Evolutionary conservation across 1,139 yeast genomes (phyloP).

Genomic region (Eremothecium sinecaudum): DNA sequence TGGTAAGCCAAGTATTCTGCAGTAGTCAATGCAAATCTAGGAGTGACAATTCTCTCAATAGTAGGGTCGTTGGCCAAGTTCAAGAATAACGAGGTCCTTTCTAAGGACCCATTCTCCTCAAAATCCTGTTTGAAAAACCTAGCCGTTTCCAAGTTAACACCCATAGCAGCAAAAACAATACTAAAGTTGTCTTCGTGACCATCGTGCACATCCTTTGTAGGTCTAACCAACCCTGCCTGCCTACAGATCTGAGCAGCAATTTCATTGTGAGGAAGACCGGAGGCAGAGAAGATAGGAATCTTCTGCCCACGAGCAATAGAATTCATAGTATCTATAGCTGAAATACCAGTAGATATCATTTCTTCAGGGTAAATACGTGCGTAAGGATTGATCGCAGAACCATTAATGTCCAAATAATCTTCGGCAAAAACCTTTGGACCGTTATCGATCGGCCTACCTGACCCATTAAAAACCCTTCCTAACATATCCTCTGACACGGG

Average conservation of each 20-base stretch:
- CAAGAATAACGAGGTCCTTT: conserved; percentile 91
- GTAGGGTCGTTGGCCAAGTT: conserved; percentile 99
- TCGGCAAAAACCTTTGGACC: conserved; percentile 98
- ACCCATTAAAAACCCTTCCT: conserved; percentile 97
- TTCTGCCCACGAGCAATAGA: conserved; percentile 99
- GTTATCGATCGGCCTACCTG: conserved; percentile 96
- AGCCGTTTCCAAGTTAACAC: conserved; percentile 86
- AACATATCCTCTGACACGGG: conserved; percentile 95
- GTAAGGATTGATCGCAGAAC: conserved; percentile 95
- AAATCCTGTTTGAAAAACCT: conserved; percentile 97
- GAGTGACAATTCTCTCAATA: conserved; percentile 97
- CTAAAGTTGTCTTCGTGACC: conserved; percentile 99
- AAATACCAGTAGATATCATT: conserved; percentile 97
- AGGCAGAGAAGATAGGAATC: conserved; percentile 96
- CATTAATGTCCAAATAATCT: conserved; percentile 94
- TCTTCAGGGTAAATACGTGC: conserved; percentile 99
- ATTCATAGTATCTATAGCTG: conserved; percentile 98
- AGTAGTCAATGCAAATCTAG: conserved; percentile 97
- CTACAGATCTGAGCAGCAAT: conserved; percentile 99
- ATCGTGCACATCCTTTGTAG: conserved; percentile 98
- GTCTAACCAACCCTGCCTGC: conserved; percentile 98
- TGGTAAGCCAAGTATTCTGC: conserved; percentile 98
- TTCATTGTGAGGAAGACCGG: conserved; percentile 98
- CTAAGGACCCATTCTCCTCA: conserved; percentile 97
- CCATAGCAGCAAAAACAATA: conserved; percentile 98